Base-by-base conservation (phyloP, 2,329 filamentous ascomycete genomes). In the Alternaria sp. region DNA sequence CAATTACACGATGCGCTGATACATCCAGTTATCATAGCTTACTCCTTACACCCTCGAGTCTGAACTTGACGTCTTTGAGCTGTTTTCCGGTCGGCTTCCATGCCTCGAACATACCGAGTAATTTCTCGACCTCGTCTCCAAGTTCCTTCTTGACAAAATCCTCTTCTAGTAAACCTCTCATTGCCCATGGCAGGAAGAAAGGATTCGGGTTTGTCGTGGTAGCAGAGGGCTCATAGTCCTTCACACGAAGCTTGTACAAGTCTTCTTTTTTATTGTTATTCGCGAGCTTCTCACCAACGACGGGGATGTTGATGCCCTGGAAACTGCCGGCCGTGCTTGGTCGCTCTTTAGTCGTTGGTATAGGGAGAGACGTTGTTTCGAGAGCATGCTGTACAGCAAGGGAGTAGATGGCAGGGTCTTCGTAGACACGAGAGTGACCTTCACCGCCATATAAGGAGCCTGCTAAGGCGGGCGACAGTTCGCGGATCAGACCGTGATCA, bases 41-140 rank as follows among this genome's bases (percentile, higher is more conserved):
- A 49, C 93, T 97, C 72, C 92, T 87, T 45, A 99, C 92, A 3
- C 91, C 94, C 81, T 98, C 95, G 20, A 99, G 83, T 63, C 95
- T 86, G 79, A 96, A 98, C 79, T 97, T 97, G 48, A 99, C 94
- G 79, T 99, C 95, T 81, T 95, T 97, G 59, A 99, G 81, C 44
- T 92, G 92, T 81, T 98, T 99, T 8, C 90, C 97, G 0, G 84
- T 85, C 0, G 95, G 95, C 74, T 91, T 94, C 95, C 95, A 99
- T 54, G 92, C 89, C 76, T 98, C 94, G 78, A 98, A 99, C 78
- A 97, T 89, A 61, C 84, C 84, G n/a, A 99, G 82, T 52, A 99
- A 79, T 73, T 93, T 87, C 62, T 87, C 86, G 7, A 92, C 93
- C 80, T 99, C 95, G 2, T 85, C 81, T 32, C 87, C 87, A 18